Percentiles rank a stretch among this genome's conserved stretches.
These are phyloP conservation scores for Papiliotrema fonsecae DNA, from an alignment of 1,284 basidiomycete genomes.

Conservation along the genomic window DNA sequence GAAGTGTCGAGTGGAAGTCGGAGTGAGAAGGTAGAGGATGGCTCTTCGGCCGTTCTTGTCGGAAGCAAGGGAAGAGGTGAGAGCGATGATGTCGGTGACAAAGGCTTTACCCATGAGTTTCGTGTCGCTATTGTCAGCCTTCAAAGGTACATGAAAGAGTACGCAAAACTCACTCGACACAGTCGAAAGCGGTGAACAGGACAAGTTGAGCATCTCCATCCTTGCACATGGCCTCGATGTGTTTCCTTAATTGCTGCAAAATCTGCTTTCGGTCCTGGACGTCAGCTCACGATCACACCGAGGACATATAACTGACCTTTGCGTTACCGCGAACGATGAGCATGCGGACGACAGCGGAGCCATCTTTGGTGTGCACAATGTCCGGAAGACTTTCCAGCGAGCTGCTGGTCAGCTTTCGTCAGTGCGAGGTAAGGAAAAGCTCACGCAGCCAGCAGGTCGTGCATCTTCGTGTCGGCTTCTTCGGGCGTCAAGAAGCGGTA, in stretches of 20 bases:
- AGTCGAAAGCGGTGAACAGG: constrained; percentile 78
- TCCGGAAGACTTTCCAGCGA: constrained; percentile 78
- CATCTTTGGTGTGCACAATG: constrained; percentile 87
- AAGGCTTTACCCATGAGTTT: constrained; percentile 76
- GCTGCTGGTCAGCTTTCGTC: constrained; percentile 44
- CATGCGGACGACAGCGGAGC: constrained; percentile 74
- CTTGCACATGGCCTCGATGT: constrained; percentile 74
- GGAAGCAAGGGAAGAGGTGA: constrained; percentile 53
- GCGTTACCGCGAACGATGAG: constrained; percentile 73
- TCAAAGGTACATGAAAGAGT: neutral
- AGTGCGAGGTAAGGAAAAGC: constrained; percentile 1
- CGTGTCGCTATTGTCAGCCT: constrained; percentile 61
- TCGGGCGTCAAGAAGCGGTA: constrained; percentile 42
- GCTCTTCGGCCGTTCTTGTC: constrained; percentile 60
- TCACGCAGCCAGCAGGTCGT: constrained; percentile 43
- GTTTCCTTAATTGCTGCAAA: constrained; percentile 76
- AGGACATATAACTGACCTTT: constrained; percentile 54
- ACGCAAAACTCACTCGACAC: constrained; percentile 65
- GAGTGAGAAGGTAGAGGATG: constrained; percentile 72
- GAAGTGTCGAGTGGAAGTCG: constrained; percentile 72
- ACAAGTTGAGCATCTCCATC: constrained; percentile 84
- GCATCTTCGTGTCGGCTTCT: constrained; percentile 45
- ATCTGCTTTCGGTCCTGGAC: constrained; percentile 80
- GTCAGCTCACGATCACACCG: neutral
- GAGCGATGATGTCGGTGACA: constrained; percentile 52